Evolutionary conservation across 495 filamentous ascomycete species (phyloP), one percentile per base, ranked within the genome.

Genomic region (Aspergillus kassunensis): DNA sequence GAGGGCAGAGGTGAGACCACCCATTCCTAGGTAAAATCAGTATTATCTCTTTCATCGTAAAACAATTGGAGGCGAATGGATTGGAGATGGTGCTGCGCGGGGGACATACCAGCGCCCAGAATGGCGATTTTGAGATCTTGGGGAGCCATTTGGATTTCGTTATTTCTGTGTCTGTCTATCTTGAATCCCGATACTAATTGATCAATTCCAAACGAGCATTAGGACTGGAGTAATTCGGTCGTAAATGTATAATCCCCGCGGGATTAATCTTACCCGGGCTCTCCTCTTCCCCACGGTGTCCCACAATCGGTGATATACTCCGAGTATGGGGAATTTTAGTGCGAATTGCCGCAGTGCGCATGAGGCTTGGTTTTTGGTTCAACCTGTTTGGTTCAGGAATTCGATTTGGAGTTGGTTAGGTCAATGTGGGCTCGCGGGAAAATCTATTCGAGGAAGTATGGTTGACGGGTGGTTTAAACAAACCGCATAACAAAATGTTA

Each of bases 1-100:
- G 19, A 91, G 77, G 37, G 88, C 87, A 40, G 68, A 78, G 35
- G 86, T 83, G 30, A 91, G 70, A 25, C 88, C 88, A 23, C 87
- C 88, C 87, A 91, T 91, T 48, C 87, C 87, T 86, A n/a, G n/a
- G n/a, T n/a, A n/a, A n/a, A n/a, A n/a, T n/a, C n/a, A n/a, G n/a
- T n/a, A n/a, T n/a, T n/a, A n/a, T n/a, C n/a, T n/a, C n/a, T n/a
- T n/a, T n/a, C n/a, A n/a, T n/a, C n/a, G n/a, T n/a, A n/a, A n/a
- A n/a, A n/a, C n/a, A n/a, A n/a, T n/a, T n/a, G n/a, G n/a, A n/a
- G n/a, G n/a, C n/a, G n/a, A n/a, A n/a, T n/a, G n/a, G n/a, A n/a
- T n/a, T n/a, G n/a, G n/a, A n/a, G n/a, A n/a, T n/a, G n/a, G n/a
- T n/a, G n/a, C n/a, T n/a, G n/a, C n/a, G 29, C 10, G 13, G 44